Conservation (phyloP, 164 flowering plant species). For the Kalanchoe fedtschenkoi region DNA sequence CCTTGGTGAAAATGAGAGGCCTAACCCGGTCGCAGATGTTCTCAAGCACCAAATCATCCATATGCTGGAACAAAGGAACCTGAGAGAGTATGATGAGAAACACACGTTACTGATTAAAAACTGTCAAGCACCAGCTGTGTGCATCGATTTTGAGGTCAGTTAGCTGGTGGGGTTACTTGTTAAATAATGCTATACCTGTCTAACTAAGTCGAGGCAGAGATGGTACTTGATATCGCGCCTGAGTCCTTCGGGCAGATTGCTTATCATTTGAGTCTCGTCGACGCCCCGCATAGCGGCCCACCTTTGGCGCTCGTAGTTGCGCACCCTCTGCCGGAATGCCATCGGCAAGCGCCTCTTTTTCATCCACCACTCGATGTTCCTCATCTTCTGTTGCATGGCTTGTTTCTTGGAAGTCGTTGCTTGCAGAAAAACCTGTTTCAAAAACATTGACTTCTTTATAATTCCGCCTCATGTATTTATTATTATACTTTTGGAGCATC, state of each 20-base stretch:
- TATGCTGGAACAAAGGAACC: constrained; percentile 97
- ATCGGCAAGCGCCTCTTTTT: constrained; percentile 56
- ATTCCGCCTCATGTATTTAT: no score
- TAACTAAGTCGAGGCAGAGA: constrained; percentile 80
- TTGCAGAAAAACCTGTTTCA: constrained; percentile 49
- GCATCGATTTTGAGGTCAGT: no score
- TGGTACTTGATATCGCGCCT: constrained; percentile 92
- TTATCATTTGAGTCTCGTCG: constrained; percentile 70
- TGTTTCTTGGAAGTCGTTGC: constrained; percentile 91
- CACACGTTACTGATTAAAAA: not conserved
- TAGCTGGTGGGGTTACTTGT: not conserved
- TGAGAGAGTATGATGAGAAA: constrained; percentile 15
- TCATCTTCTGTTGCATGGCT: constrained; percentile 87
- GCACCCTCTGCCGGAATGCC: constrained; percentile 64
- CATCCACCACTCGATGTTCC: constrained; percentile 98
- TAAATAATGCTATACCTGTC: constrained; percentile 54
- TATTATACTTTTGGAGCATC: not conserved
- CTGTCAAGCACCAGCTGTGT: not conserved
- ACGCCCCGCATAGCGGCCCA: constrained; percentile 99
- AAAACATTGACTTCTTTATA: no score
- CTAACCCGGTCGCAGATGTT: constrained; percentile 91
- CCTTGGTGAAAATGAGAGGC: constrained; percentile 87
- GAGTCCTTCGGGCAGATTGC: constrained; percentile 88
- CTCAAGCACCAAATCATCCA: constrained; percentile 90
- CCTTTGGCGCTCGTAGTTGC: constrained; percentile 74